Conservation (phyloP, 768 basidiomycete genomes). For the Lepiota venenata region DNA sequence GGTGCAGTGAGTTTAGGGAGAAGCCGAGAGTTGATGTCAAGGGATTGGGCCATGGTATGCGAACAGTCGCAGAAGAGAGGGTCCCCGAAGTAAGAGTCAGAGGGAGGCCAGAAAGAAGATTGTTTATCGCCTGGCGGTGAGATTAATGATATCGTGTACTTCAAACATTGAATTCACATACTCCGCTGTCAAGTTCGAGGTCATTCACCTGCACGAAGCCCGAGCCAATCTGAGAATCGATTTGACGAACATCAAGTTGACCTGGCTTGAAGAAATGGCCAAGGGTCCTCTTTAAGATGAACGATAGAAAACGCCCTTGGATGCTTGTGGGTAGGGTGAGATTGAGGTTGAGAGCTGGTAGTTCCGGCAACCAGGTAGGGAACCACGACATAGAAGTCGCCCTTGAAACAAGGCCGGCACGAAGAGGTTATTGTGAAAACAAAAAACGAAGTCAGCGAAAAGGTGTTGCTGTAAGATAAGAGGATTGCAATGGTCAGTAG, state of each 20-base stretch:
- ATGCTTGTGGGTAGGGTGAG: constrained; percentile 66
- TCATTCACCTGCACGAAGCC: constrained; percentile 86
- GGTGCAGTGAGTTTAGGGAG: constrained; percentile 63
- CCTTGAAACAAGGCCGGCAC: background rate
- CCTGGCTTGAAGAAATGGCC: constrained; percentile 88
- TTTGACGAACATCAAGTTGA: constrained; percentile 81
- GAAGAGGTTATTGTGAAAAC: background rate
- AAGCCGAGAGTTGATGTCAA: constrained; percentile 70
- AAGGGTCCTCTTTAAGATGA: constrained; percentile 75
- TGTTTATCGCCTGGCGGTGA: constrained; percentile 69
- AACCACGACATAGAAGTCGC: constrained; percentile 40
- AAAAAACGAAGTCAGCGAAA: background rate
- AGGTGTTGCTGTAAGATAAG: background rate
- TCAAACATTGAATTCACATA: constrained; percentile 31
- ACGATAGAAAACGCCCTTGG: constrained; percentile 88
- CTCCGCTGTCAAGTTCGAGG: constrained; percentile 74
- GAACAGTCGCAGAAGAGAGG: constrained; percentile 70
- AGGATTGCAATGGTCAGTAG: background rate
- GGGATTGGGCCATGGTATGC: constrained; percentile 85
- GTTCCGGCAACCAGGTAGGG: constrained; percentile 55
- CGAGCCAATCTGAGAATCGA: constrained; percentile 91
- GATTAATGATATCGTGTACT: constrained; percentile 9
- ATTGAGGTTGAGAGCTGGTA: constrained; percentile 69
- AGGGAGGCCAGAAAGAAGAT: constrained; percentile 60
- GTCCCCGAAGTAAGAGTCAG: constrained; percentile 67